Conservation (phyloP, 495 filamentous ascomycete species). For the Staphylotrichum tortipilum region DNA sequence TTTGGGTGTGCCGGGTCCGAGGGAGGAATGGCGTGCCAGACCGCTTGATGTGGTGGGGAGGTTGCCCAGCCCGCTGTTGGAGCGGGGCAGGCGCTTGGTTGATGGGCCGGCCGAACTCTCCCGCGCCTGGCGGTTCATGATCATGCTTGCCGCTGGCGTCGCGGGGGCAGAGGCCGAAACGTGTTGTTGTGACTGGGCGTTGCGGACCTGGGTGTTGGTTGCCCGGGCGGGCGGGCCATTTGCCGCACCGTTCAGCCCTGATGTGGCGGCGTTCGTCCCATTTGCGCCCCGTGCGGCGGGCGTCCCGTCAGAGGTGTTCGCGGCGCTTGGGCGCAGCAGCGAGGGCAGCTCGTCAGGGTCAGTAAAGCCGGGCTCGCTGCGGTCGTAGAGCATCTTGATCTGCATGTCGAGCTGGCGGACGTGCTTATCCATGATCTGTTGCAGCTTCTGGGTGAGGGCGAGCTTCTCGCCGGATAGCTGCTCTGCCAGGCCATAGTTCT, state of each 20-base stretch:
- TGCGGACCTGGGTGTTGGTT: conserved; percentile 34
- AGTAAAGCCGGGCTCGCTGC: conserved; percentile 60
- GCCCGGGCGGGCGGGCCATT: conserved; percentile 33
- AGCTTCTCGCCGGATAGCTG: conserved; percentile 83
- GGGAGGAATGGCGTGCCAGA: conserved; percentile 67
- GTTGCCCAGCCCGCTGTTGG: conserved; percentile 55
- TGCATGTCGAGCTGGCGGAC: conserved; percentile 78
- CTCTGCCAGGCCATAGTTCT: conserved; percentile 62
- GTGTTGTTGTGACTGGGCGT: conserved; percentile 33
- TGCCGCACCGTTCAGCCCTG: conserved; percentile 40
- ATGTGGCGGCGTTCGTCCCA: conserved; percentile 34
- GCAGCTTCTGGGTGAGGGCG: conserved; percentile 65
- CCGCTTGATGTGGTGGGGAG: conserved; percentile 63
- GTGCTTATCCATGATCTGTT: conserved; percentile 76
- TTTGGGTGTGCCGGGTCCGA: conserved; percentile 84
- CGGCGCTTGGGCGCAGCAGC: conserved; percentile 53
- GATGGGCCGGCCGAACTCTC: conserved; percentile 68
- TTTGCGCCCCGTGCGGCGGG: conserved; percentile 30
- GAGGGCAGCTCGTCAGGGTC: conserved; percentile 73
- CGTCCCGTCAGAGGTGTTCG: conserved; percentile 35
- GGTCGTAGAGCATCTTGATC: conserved; percentile 73
- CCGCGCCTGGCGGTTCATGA: conserved; percentile 54
- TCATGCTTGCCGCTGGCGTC: conserved; percentile 54
- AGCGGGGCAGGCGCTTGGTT: conserved; percentile 61
- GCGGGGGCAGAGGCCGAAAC: conserved; percentile 52